phyloP scores from a whole-genome alignment of 306 rosid species.

The Castanea mollissima region DNA sequence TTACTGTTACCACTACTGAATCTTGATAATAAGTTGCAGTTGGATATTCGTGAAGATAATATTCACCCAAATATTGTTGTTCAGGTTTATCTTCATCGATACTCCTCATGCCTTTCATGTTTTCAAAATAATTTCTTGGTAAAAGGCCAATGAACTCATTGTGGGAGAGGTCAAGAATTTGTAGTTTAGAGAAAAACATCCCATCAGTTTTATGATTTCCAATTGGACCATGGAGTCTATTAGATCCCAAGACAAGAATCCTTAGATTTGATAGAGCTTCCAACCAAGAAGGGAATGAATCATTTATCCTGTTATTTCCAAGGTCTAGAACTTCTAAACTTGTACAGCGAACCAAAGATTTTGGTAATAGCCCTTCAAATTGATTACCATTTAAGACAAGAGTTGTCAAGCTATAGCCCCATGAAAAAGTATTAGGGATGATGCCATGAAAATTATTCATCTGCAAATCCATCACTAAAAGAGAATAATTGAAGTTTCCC shows the following conservation, averaged over 20 bases:
- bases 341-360: slow-evolving; percentile 6
- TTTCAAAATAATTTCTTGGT: slow-evolving; percentile 20
- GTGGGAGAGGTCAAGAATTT: too few relatives aligned
- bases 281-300: too few relatives aligned
- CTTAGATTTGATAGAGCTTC: too few relatives aligned
- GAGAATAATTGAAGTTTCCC: not conserved
- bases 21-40: too few relatives aligned
- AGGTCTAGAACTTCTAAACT: too few relatives aligned
- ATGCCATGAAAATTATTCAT: slow-evolving; percentile 28
- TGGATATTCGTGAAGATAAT: too few relatives aligned
- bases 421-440: not conserved
- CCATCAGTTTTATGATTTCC: too few relatives aligned
- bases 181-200: too few relatives aligned
- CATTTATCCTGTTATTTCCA: too few relatives aligned
- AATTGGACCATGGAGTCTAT: too few relatives aligned
- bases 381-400: slow-evolving; percentile 27
- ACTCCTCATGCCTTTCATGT: slow-evolving; percentile 28
- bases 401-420: not conserved
- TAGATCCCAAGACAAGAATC: too few relatives aligned
- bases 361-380: slow-evolving; percentile 33
- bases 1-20: too few relatives aligned
- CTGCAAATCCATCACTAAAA: slow-evolving; percentile 21
- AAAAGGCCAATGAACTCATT: slow-evolving; percentile 11
- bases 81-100: not conserved
- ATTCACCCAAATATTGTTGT: slow-evolving; percentile 3